These are phyloP conservation scores for Cladophialophora chaetospira DNA, from an alignment of 2,329 filamentous ascomycete species.

Conservation along the genomic window DNA sequence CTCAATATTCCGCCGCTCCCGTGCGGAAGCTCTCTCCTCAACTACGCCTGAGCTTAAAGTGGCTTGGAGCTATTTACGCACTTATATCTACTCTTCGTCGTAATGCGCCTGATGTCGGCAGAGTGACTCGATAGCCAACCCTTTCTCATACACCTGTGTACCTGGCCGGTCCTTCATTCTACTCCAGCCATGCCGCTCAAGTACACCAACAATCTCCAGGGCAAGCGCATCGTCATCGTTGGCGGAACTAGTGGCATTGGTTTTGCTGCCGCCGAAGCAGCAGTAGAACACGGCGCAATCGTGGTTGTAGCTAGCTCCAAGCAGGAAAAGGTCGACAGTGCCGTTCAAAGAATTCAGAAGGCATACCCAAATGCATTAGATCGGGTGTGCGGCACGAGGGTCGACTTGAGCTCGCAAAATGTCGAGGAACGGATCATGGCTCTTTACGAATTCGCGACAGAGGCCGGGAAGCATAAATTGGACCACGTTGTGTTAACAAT, in stretches of 20 bases:
- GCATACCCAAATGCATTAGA: conserved; percentile 44
- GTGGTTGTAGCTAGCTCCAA: conserved; percentile 52
- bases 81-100: neutral
- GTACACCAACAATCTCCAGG: conserved; percentile 47
- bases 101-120: too few species aligned
- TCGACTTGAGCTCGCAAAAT: conserved; percentile 47
- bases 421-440: conserved; percentile 48
- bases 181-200: conserved; percentile 27
- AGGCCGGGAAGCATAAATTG: conserved; percentile 37
- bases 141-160: neutral
- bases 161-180: neutral
- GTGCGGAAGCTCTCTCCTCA: neutral
- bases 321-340: conserved; percentile 41
- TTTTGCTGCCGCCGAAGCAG: conserved; percentile 54
- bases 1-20: neutral
- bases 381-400: conserved; percentile 44
- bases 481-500: conserved; percentile 58
- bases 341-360: conserved; percentile 44
- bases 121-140: too few species aligned
- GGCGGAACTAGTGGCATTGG: conserved; percentile 58
- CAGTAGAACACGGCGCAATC: conserved; percentile 51
- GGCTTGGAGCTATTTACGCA: neutral
- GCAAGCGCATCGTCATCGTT: conserved; percentile 52
- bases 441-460: conserved; percentile 45
- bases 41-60: neutral